Evolutionary conservation across 2,329 filamentous ascomycete species (phyloP), one percentile per base, ranked within the genome.

Genomic region (Microdochium nivale): DNA sequence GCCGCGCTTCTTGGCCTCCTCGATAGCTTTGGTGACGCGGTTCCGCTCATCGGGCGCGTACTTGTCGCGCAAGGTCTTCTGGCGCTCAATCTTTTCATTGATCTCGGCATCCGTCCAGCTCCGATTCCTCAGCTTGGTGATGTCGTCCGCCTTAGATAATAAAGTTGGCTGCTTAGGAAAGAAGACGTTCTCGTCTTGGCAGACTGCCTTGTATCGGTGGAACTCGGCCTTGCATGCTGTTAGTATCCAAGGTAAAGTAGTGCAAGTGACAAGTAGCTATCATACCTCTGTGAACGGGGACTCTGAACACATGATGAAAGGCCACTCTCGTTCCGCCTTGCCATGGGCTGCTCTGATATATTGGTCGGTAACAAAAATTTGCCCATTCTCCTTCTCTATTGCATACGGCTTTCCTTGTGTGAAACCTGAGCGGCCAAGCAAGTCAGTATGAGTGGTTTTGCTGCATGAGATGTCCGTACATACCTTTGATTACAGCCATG

Each of bases 251-350:
- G 25, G 19, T 25, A 43, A 35, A 9, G 30, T 11, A 43, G 23
- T 25, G 47, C 21, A 46, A 25, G 53, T n/a, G 50, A 51, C 1
- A 10, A 10, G 27, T 30, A 11, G 14, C 9, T 8, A 47, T 66
- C 76, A 57, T 73, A 89, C 87, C 68, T 94, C 90, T n/a, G 87
- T 88, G 62, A 97, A 88, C 43, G 78, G 76, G 49, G 84, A 83
- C 66, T 96, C 91, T 0, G 94, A 97, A 64, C 92, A 91, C 56
- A 86, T 86, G 55, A 94, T 86, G 67, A 97, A 96, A 3, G 91
- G 90, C 71, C 90, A 96, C 33, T 91, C 84, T 65, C 86, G 87
- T 63, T 90, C 80, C 0, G 87, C 79, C 60, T 91, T 90, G 47
- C 94, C 94, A 64, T 95, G 87, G 8, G 89, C 84, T 43, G 88